Evolutionary conservation across 2,329 filamentous ascomycete species (phyloP).

Genomic region (Sclerotiophoma versabilis): DNA sequence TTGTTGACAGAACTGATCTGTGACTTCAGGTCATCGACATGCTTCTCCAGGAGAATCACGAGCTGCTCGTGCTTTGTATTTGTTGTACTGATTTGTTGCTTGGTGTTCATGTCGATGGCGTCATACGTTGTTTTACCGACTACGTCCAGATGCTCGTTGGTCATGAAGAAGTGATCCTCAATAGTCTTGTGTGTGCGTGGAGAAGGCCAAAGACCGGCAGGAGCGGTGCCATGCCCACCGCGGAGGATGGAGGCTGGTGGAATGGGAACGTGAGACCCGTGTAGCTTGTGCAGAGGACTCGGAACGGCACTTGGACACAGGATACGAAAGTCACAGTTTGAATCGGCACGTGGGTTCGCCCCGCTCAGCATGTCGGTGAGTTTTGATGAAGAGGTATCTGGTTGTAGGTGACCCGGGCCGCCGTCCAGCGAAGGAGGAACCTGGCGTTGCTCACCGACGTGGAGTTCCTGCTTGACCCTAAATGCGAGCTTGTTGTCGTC

Average conservation of each 20-base stretch:
- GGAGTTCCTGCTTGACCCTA: constrained; percentile 32
- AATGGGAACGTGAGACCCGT: constrained; percentile 11
- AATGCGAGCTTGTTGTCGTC: constrained; percentile 17
- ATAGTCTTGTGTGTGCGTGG: constrained; percentile 22
- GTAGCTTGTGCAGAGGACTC: constrained; percentile 36
- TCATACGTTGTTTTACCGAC: constrained; percentile 40
- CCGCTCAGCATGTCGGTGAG: constrained; percentile 40
- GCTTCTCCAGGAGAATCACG: constrained; percentile 26
- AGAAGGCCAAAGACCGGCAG: constrained; percentile 1
- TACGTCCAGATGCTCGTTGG: constrained; percentile 47
- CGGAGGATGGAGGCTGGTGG: constrained; percentile 13
- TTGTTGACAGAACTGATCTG: constrained; percentile 34
- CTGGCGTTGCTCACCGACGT: constrained; percentile 16
- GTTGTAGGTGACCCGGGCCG: constrained; percentile 13
- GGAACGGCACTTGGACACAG: constrained; percentile 41
- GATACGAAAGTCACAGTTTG: constrained; percentile 27
- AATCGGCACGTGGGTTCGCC: constrained; percentile 26
- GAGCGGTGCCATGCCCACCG: background rate
- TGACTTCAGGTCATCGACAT: constrained; percentile 35
- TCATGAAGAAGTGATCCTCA: constrained; percentile 46
- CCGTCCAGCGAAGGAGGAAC: background rate
- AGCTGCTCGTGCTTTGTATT: constrained; percentile 32
- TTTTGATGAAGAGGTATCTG: constrained; percentile 32
- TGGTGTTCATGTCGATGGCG: constrained; percentile 23
- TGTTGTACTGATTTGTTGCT: constrained; percentile 18